phyloP scores from a whole-genome alignment of 1,139 yeast genomes.

The Hyphopichia pseudoburtonii region DNA sequence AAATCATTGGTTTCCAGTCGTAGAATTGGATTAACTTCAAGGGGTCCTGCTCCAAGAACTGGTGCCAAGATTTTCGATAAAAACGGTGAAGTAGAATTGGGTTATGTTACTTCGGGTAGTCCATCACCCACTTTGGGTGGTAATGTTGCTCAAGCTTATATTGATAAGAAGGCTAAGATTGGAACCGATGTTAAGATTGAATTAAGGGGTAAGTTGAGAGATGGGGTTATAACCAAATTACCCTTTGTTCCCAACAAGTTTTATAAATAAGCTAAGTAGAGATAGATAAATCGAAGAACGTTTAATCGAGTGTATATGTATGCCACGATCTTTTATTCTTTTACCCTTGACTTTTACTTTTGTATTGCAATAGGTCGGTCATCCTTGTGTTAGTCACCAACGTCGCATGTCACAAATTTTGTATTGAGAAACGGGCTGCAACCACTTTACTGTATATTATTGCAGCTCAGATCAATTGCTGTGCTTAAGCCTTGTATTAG shows the following conservation, averaged over 20 bases:
- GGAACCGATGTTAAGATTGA: slow-evolving; percentile 77
- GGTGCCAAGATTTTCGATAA: slow-evolving; percentile 66
- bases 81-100: slow-evolving; percentile 55
- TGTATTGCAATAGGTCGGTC: too few relatives aligned
- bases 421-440: too few relatives aligned
- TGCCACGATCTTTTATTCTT: too few relatives aligned
- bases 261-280: too few relatives aligned
- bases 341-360: too few relatives aligned
- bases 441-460: too few relatives aligned
- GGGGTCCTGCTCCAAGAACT: slow-evolving; percentile 93
- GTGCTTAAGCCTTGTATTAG: too few relatives aligned
- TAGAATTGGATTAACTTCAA: slow-evolving; percentile 71
- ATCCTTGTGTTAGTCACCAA: too few relatives aligned
- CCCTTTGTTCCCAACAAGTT: slow-evolving; percentile 81
- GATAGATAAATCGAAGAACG: slow-evolving; percentile 7
- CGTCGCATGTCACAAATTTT: too few relatives aligned
- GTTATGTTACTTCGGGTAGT: slow-evolving; percentile 84
- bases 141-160: slow-evolving; percentile 90
- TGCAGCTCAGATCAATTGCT: too few relatives aligned
- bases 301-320: too few relatives aligned
- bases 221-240: slow-evolving; percentile 71
- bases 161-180: slow-evolving; percentile 71
- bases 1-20: slow-evolving; percentile 58
- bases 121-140: slow-evolving; percentile 85
- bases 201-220: slow-evolving; percentile 80